phyloP scores from a whole-genome alignment of 345 rosid genomes.

The Carallia brachiata region DNA sequence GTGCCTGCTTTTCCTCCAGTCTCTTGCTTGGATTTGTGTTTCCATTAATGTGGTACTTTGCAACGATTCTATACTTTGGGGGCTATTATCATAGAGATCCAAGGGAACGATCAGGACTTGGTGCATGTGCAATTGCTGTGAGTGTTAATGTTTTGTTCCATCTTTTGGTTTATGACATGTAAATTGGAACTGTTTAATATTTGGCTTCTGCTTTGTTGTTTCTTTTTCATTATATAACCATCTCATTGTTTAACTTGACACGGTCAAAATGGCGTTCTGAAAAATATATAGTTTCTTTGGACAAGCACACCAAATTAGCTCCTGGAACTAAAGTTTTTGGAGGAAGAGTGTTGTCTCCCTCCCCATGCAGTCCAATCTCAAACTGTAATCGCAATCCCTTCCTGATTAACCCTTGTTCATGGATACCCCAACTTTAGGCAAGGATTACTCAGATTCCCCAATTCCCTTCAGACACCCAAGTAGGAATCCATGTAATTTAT shows the following conservation, averaged over 20 bases:
- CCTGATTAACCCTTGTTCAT: too few species aligned
- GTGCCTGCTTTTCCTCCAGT: conserved; percentile 34
- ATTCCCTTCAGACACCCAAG: too few species aligned
- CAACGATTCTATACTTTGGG: conserved; percentile 70
- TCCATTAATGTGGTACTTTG: conserved; percentile 79
- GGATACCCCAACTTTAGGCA: too few species aligned
- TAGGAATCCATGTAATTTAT: too few species aligned
- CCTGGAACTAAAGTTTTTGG: too few species aligned
- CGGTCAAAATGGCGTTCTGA: too few species aligned
- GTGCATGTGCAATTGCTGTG: conserved; percentile 91
- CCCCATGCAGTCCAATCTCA: too few species aligned
- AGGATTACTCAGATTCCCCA: too few species aligned
- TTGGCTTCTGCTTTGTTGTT: not conserved
- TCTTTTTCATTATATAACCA: not conserved
- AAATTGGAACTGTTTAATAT: not conserved
- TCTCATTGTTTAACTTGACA: not conserved
- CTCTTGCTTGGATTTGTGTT: conserved; percentile 75
- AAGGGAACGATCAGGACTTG: conserved; percentile 90
- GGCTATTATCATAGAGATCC: conserved; percentile 90
- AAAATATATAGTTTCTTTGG: too few species aligned
- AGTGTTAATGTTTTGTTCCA: conserved; percentile 29
- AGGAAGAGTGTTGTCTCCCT: too few species aligned
- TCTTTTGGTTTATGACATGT: not conserved
- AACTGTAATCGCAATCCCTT: too few species aligned
- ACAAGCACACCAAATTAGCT: too few species aligned